phyloP scores from a whole-genome alignment of 2,329 filamentous ascomycete species.

The Trichoderma sp. region DNA sequence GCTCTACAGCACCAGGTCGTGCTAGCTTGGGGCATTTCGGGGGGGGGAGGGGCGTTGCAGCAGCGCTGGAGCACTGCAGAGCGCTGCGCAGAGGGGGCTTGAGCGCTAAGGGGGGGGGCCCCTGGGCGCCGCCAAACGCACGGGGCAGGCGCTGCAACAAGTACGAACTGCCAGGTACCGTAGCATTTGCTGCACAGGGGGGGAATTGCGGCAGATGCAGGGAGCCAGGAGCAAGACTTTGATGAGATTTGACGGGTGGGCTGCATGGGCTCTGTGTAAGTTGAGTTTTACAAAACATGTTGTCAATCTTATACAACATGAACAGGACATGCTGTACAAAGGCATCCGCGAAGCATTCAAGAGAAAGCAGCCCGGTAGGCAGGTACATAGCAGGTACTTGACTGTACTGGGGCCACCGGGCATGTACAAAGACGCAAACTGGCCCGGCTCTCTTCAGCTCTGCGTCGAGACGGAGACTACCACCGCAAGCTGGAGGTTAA shows the following conservation, averaged over 20 bases:
- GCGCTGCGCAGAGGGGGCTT: not conserved
- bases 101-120: not conserved
- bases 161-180: constrained; percentile 18
- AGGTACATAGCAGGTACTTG: not conserved
- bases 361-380: not conserved
- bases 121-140: constrained; percentile 12
- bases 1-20: not conserved
- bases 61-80: constrained; percentile 1
- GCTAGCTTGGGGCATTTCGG: not conserved
- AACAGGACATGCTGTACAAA: not conserved
- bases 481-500: constrained; percentile 8
- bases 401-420: not conserved
- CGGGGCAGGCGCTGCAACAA: constrained; percentile 9
- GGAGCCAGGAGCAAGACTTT: constrained; percentile 9
- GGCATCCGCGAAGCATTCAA: not conserved
- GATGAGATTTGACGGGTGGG: constrained; percentile 8
- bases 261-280: not conserved
- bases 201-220: constrained; percentile 18
- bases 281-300: not conserved
- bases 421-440: not conserved
- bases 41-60: not conserved
- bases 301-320: not conserved
- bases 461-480: not conserved
- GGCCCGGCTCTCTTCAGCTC: not conserved
- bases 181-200: constrained; percentile 9